Base-by-base conservation (phyloP, 257 asterid species). In the Asclepias syriaca region DNA sequence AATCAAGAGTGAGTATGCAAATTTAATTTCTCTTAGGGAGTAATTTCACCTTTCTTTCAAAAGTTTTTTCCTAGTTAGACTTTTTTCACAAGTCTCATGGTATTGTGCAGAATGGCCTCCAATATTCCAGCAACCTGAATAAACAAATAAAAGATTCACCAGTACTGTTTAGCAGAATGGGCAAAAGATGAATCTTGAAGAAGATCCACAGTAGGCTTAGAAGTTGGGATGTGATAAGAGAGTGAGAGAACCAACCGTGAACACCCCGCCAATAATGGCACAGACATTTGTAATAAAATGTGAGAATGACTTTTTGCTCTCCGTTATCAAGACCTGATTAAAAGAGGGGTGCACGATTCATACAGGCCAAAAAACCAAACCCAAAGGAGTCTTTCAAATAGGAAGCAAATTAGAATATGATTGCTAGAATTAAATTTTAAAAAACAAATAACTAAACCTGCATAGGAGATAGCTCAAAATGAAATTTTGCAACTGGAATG, bases 121-220 rank as follows among this genome's bases (percentile, higher is more conserved):
- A 94, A 15, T 71, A 94, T 91, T 65, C 98, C 98, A 19, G 99
- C 98, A 77, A 94, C 98, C 97, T 94, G 93, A 75, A 81, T 80
- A 68, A 81, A 77, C 51, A 9, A 10, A 14, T 48, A 68, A 49
- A 68, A 68, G 27, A 68, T 27, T 2, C 16, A 13, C 24, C 37
- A 16, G n/a, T 49, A 68, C 3, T 51, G 45, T 43, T 43, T 9
- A 27, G 21, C 61, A 68, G 18, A 11, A 50, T 14, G 19, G 29
- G 16, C 1, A 48, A 37, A 4, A 64, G 0, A 37, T 10, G 50
- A 37, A 63, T 37, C 21, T 32, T 60, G 14, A 60, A 34, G 66
- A 21, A 63, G 67, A 63, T 19, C 16, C 68, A 24, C n/a, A 48
- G 19, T 3, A 68, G 59, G 21, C 11, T 46, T 22, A 45, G 39